These are phyloP conservation scores for Neofusicoccum sp. DNA, from an alignment of 2,329 filamentous ascomycete species.

Conservation along the genomic window DNA sequence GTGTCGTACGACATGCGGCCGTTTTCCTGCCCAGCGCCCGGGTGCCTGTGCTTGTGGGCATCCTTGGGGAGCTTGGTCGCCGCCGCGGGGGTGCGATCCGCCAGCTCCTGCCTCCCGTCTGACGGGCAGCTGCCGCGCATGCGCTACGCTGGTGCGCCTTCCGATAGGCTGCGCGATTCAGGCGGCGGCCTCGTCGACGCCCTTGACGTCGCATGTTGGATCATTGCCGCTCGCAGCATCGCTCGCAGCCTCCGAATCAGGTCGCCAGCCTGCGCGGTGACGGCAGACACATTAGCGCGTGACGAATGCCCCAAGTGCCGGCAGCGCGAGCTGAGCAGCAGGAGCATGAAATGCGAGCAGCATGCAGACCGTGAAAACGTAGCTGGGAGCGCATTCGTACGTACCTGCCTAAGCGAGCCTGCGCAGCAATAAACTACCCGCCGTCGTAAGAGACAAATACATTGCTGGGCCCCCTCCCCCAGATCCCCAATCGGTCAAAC, in stretches of 20 bases:
- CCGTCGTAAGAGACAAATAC: neutral
- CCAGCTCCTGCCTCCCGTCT: neutral
- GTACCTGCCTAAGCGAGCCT: slow-evolving; percentile 3
- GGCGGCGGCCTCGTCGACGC: neutral
- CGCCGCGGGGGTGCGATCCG: slow-evolving; percentile 8
- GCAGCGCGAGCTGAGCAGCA: neutral
- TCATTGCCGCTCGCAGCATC: slow-evolving; percentile 1
- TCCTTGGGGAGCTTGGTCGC: neutral
- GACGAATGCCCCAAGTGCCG: slow-evolving; percentile 1
- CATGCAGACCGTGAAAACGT: neutral
- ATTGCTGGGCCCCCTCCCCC: neutral
- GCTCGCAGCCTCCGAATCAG: neutral
- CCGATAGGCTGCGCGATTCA: neutral
- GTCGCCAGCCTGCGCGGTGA: neutral
- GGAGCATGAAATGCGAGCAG: neutral
- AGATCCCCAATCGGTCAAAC: neutral
- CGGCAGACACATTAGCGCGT: slow-evolving; percentile 2
- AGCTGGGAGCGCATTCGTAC: neutral
- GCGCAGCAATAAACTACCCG: neutral
- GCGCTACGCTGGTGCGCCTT: too few species aligned
- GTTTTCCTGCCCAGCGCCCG: neutral
- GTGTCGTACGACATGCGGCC: slow-evolving; percentile 5
- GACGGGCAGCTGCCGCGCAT: neutral
- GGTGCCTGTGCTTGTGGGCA: neutral
- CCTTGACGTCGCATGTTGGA: neutral